Base-by-base conservation (phyloP, 257 asterid species). In the Ballota nigra region DNA sequence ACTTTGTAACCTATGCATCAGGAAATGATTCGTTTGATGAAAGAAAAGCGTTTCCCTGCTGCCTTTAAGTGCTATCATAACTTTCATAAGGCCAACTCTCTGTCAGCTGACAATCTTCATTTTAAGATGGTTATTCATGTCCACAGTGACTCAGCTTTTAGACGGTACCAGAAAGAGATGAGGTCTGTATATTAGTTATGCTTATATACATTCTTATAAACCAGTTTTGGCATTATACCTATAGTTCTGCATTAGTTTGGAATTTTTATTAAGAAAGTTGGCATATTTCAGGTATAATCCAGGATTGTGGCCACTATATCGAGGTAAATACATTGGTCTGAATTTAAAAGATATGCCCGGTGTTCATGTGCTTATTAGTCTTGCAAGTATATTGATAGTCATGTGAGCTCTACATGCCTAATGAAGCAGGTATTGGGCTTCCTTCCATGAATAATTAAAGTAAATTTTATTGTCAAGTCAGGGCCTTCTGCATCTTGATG, bases 61-160 rank as follows among this genome's bases (percentile, higher is more conserved):
- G 87, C 95, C 70, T 94, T 91, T 73, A 94, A 94, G 88, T 86
- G 89, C 75, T 84, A 86, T 63, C 85, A 94, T 71, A 91, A 94
- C 86, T 91, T 88, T 61, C 90, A 91, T 26, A 91, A 89, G 76
- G 68, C 81, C 63, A 73, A 82, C 73, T 82, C 89, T 51, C 69
- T 80, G 64, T 72, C 95, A 63, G 85, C 81, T 70, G 93, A 89
- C 73, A 83, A 86, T 81, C 92, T 91, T 80, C 80, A 88, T 82
- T 88, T 86, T 83, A 94, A 89, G 88, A 89, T 94, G 99, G 97
- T 91, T 77, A 83, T 94, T 77, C 99, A 94, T 73, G 97, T 94
- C 53, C 90, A 84, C 72, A 86, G 95, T 53, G 99, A 94, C 81
- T 94, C 97, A 70, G 89, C 86, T 75, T 94, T 94, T 70, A 83